These are phyloP conservation scores for Termitomyces sp. DNA, from an alignment of 768 basidiomycete genomes.

Conservation along the genomic window DNA sequence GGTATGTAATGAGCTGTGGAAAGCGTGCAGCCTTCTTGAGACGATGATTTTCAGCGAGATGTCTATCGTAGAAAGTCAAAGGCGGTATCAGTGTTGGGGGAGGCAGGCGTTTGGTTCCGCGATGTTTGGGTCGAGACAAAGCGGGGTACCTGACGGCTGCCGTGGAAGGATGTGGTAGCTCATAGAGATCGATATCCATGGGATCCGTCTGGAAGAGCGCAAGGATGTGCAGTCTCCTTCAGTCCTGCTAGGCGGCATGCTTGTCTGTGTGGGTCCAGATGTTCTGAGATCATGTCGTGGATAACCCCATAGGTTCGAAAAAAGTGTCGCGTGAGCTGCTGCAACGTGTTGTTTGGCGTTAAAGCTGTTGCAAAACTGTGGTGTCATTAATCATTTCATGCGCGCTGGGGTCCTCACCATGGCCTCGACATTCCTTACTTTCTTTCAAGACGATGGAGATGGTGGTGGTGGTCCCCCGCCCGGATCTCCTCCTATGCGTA, in stretches of 20 bases:
- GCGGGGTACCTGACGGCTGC: background rate
- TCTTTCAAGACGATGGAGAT: conserved; percentile 23
- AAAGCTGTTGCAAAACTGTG: conserved; percentile 1
- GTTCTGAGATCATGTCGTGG: background rate
- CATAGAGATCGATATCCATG: background rate
- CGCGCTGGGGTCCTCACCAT: conserved; percentile 5
- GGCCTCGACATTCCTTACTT: conserved; percentile 10
- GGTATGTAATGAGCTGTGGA: background rate
- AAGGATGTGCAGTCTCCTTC: background rate
- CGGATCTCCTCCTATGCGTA: conserved; percentile 24
- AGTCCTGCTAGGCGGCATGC: background rate
- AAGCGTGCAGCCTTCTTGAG: background rate
- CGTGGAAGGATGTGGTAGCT: background rate
- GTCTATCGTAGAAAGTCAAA: conserved; percentile 3
- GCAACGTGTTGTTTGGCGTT: background rate
- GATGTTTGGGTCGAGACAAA: background rate
- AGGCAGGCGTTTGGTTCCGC: background rate
- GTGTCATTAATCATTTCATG: background rate
- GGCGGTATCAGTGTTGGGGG: background rate
- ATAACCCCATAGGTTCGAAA: background rate
- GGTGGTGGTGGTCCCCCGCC: conserved; percentile 31
- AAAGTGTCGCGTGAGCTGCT: background rate
- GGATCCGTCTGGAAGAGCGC: background rate
- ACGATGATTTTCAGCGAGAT: background rate
- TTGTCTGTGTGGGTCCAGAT: background rate